Evolutionary conservation across 495 filamentous ascomycete species (phyloP), one percentile per base, ranked within the genome.

Genomic region (Talaromyces thailandensis): DNA sequence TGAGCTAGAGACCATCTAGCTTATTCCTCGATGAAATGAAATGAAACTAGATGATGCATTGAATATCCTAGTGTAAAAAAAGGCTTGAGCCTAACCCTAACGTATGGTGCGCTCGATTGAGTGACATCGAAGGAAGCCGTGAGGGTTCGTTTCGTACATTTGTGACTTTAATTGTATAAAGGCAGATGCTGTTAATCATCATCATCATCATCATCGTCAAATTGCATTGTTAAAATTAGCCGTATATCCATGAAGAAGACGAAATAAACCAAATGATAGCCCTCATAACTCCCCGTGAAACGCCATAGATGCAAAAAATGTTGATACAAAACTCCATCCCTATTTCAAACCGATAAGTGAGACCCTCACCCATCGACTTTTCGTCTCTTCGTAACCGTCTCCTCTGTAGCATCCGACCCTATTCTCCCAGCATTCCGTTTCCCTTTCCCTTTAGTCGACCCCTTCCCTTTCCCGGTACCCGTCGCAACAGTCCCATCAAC

Each of bases 381-480:
- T 57, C 76, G 69, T 67, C 76, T 80, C 73, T 79, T 79, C 24
- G 69, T 51, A 21, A 67, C 67, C 7, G 71, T 73, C 61, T 77
- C 77, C 61, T 80, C 77, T 5, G 75, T 77, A 26, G 72, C 76
- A 70, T 80, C 76, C 7, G 76, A 79, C 32, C 70, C 75, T 26
- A 76, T 53, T 16, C 75, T 65, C 24, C 45, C 28, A 51, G 73
- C 72, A 63, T 63, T 68, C 26, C 71, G 65, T 63, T 78, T 80
- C 7, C 75, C 74, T 62, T 79, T 80, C 8, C 76, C 76, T 43
- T 78, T 79, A 31, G 21, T 12, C 1, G 23, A 16, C 7, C 59
- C 66, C 65, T 76, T 79, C 67, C 73, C 75, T 23, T 58, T 63
- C 14, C 51, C 62, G 2, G 35, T 25, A 21, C 67, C 67, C 52